Percentiles rank a stretch among this genome's conserved stretches.
phyloP scores from a whole-genome alignment of 805 yeast genomes.

The Pichia eremophila region DNA sequence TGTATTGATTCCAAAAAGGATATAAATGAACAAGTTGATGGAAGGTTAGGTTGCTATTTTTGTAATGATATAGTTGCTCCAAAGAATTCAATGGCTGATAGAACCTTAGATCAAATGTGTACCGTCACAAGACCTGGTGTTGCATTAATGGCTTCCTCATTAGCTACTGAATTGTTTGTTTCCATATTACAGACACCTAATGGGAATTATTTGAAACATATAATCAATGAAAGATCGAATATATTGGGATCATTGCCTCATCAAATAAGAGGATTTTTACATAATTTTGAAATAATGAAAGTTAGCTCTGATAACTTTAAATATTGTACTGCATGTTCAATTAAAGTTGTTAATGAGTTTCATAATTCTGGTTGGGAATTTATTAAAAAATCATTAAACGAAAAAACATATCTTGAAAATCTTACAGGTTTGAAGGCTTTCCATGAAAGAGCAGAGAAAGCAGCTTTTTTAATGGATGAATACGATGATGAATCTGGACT shows the following conservation, averaged over 20 bases:
- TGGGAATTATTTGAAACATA: slow-evolving; percentile 33
- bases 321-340: slow-evolving; percentile 83
- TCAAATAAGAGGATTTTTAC: slow-evolving; percentile 82
- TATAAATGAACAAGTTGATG: slow-evolving; percentile 19
- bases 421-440: slow-evolving; percentile 71
- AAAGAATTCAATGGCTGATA: slow-evolving; percentile 71
- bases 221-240: slow-evolving; percentile 20
- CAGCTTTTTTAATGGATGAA: slow-evolving; percentile 31
- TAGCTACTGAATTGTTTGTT: slow-evolving; percentile 76
- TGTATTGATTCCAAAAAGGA: slow-evolving; percentile 21
- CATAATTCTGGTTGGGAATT: slow-evolving; percentile 66
- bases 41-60: slow-evolving; percentile 80
- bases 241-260: slow-evolving; percentile 73
- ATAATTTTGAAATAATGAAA: slow-evolving; percentile 52
- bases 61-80: slow-evolving; percentile 97
- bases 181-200: slow-evolving; percentile 61
- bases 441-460: slow-evolving; percentile 59
- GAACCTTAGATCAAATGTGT: slow-evolving; percentile 96
- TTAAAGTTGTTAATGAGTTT: slow-evolving; percentile 44
- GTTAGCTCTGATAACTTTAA: slow-evolving; percentile 64
- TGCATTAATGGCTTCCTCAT: slow-evolving; percentile 77
- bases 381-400: slow-evolving; percentile 59
- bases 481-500: slow-evolving; percentile 18
- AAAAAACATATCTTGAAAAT: slow-evolving; percentile 59
- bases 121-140: slow-evolving; percentile 97